A percentile compares a stretch with the other conserved stretches of the same genome.
Evolutionary conservation across 2,329 filamentous ascomycete genomes (phyloP).

Genomic region (Hymenoscyphus repandus): DNA sequence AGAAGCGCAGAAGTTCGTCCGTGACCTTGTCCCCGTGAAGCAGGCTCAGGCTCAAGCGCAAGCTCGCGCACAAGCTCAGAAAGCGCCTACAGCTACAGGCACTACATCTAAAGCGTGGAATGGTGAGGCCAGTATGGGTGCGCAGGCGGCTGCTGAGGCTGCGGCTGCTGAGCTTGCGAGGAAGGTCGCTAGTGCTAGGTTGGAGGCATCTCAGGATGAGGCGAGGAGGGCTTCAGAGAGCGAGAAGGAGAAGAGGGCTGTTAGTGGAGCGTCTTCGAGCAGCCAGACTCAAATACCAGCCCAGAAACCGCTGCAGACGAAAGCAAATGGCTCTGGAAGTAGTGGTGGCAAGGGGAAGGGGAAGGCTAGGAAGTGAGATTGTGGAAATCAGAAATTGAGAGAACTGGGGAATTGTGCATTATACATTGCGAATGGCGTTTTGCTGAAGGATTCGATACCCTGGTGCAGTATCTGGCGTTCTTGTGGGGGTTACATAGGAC

Average conservation of each 20-base stretch:
- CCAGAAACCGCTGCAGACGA: not conserved
- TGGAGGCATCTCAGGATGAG: not conserved
- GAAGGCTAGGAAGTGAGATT: not conserved
- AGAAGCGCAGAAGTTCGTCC: slow-evolving; percentile 66
- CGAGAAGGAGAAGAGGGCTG: not conserved
- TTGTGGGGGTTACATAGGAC: not conserved
- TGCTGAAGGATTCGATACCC: not conserved
- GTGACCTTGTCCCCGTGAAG: slow-evolving; percentile 40
- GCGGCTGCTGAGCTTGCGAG: slow-evolving; percentile 1
- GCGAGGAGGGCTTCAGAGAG: not conserved
- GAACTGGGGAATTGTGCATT: not conserved
- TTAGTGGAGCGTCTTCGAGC: not conserved
- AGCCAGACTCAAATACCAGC: too few relatives aligned
- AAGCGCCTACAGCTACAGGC: not conserved
- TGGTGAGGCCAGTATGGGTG: not conserved
- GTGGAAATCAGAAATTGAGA: not conserved
- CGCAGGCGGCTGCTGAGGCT: slow-evolving; percentile 1
- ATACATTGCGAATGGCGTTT: not conserved
- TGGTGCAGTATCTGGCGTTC: not conserved
- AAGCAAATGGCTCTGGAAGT: not conserved
- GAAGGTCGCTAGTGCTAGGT: not conserved
- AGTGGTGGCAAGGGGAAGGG: slow-evolving; percentile 7
- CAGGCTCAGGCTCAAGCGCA: slow-evolving; percentile 23
- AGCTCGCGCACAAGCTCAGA: slow-evolving; percentile 8
- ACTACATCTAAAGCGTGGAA: not conserved